These are phyloP conservation scores for Lactarius hatsudake DNA, from an alignment of 768 basidiomycete species.

Conservation along the genomic window DNA sequence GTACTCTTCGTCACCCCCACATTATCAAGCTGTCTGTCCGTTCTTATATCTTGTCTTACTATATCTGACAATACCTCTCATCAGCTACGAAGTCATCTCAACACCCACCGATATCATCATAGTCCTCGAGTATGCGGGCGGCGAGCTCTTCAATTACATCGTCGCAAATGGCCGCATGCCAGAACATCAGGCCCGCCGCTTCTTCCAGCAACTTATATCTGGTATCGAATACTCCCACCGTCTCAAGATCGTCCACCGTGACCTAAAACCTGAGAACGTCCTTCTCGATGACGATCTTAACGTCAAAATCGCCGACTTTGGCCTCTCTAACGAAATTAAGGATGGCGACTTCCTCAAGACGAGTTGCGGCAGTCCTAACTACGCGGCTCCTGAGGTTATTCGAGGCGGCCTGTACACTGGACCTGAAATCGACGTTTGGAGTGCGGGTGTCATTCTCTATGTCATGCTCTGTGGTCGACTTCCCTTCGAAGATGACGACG, in stretches of 20 bases:
- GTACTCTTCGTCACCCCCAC: constrained; percentile 89
- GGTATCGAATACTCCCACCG: constrained; percentile 97
- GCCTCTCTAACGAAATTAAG: constrained; percentile 91
- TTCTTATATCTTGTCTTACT: constrained; percentile 17
- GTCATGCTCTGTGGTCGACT: constrained; percentile 95
- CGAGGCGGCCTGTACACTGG: constrained; percentile 93
- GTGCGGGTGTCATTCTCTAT: constrained; percentile 96
- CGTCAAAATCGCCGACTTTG: constrained; percentile 99
- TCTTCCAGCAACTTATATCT: constrained; percentile 98
- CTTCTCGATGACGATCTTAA: constrained; percentile 81
- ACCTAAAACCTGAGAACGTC: constrained; percentile 96
- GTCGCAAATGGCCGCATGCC: constrained; percentile 90
- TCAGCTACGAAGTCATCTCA: constrained; percentile 84
- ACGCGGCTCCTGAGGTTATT: constrained; percentile 98
- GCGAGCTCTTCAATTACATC: constrained; percentile 98
- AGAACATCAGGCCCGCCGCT: constrained; percentile 81
- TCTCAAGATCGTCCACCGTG: constrained; percentile 96
- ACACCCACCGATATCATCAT: constrained; percentile 97
- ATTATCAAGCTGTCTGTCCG: constrained; percentile 90
- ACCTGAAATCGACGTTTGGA: constrained; percentile 99
- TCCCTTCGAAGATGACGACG: constrained; percentile 97
- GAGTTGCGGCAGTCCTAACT: constrained; percentile 97
- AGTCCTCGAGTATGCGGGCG: constrained; percentile 94
- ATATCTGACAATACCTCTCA: constrained; percentile 7
- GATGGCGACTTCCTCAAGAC: constrained; percentile 97